phyloP scores from a whole-genome alignment of 805 yeast species.

The Saccharomycopsis javanensis region DNA sequence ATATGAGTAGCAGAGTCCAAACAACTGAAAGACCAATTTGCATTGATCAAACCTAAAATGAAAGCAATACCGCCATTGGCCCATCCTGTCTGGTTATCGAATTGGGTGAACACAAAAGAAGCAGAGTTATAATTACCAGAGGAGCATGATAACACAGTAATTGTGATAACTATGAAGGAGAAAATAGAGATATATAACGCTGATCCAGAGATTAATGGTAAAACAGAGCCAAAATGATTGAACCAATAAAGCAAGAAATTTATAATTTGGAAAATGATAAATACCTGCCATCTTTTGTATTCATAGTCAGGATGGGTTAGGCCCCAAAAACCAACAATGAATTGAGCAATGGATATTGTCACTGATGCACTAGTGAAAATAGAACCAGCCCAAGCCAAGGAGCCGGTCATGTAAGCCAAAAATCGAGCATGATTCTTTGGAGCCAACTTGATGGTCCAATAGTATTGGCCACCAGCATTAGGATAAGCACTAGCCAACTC shows the following conservation, averaged over 20 bases:
- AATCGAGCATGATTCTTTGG: conserved; percentile 35
- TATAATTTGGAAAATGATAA: conserved; percentile 38
- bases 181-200: conserved; percentile 44
- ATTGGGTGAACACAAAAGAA: conserved; percentile 42
- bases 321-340: conserved; percentile 40
- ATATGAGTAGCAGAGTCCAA: conserved; percentile 64
- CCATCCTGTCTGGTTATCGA: conserved; percentile 55
- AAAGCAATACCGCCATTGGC: conserved; percentile 47
- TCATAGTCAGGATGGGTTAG: conserved; percentile 25
- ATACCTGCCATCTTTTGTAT: conserved; percentile 45
- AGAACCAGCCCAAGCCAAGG: conserved; percentile 52
- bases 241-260: conserved; percentile 35
- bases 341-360: conserved; percentile 42
- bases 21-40: conserved; percentile 62
- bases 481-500: conserved; percentile 47
- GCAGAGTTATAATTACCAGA: conserved; percentile 44
- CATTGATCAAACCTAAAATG: conserved; percentile 61
- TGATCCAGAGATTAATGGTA: conserved; percentile 41
- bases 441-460: conserved; percentile 48
- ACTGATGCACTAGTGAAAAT: conserved; percentile 54
- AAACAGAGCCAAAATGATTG: conserved; percentile 41
- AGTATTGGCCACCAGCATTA: conserved; percentile 50
- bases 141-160: conserved; percentile 43
- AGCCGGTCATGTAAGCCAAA: conserved; percentile 50
- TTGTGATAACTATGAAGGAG: conserved; percentile 44